Conservation (phyloP, 2,329 filamentous ascomycete genomes). For the Ophiostoma fasciatum region DNA sequence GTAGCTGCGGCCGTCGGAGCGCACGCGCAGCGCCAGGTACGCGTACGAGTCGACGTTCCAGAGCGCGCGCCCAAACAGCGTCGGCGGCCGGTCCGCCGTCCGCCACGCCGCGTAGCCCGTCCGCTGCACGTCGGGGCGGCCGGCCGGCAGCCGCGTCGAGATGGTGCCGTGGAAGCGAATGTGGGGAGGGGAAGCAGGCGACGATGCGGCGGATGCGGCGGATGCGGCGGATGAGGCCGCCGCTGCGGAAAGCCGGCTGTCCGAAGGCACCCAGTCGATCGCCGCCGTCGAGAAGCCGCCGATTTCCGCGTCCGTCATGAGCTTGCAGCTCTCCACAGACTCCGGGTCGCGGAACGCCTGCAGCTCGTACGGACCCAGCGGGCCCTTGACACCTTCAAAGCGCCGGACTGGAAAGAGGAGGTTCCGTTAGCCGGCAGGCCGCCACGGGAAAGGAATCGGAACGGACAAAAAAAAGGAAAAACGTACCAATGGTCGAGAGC, state of each 20-base stretch:
- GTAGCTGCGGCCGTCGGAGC: slow-evolving; percentile 82
- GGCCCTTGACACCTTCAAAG: slow-evolving; percentile 52
- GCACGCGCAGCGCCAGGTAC: slow-evolving; percentile 77
- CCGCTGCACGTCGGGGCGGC: slow-evolving; percentile 59
- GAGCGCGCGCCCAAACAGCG: slow-evolving; percentile 69
- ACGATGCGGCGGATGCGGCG: slow-evolving; percentile 9
- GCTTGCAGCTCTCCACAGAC: slow-evolving; percentile 43
- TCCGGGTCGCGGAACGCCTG: slow-evolving; percentile 43
- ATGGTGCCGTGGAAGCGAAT: slow-evolving; percentile 78
- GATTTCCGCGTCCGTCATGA: slow-evolving; percentile 76
- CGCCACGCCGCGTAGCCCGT: slow-evolving; percentile 85
- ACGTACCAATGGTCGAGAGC: slow-evolving; percentile 38
- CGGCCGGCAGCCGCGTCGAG: slow-evolving; percentile 65
- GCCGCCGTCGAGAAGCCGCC: slow-evolving; percentile 68
- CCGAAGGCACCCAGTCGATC: slow-evolving; percentile 45
- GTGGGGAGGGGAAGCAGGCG: too few relatives aligned
- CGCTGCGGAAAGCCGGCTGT: slow-evolving; percentile 7
- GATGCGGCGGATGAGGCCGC: slow-evolving; percentile 9
- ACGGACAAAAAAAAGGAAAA: not conserved
- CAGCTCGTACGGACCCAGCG: slow-evolving; percentile 48
- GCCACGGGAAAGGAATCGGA: not conserved
- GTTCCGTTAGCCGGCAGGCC: not conserved
- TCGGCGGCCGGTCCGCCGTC: slow-evolving; percentile 60
- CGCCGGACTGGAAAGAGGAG: slow-evolving; percentile 41
- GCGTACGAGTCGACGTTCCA: slow-evolving; percentile 86